Percentiles rank a stretch among this genome's conserved stretches.
Evolutionary conservation across 116 monocot genomes (phyloP).

Genomic region (Papilionanthe hybrid): DNA sequence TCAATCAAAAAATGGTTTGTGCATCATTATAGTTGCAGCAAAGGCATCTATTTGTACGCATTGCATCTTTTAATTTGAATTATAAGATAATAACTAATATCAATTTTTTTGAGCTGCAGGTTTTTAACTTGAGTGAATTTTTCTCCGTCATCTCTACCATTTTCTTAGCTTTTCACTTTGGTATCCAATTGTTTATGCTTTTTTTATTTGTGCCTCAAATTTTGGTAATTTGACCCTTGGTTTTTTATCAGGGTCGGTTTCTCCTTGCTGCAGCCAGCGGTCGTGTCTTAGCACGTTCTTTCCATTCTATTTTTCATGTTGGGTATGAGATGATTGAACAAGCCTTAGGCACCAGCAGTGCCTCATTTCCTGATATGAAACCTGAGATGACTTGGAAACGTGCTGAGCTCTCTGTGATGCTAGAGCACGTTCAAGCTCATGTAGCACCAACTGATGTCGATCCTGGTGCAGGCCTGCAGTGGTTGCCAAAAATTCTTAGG

Average conservation of each 20-base stretch:
- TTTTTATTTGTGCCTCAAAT: not conserved
- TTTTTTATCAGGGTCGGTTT: slow-evolving; percentile 85
- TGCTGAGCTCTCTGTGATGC: slow-evolving; percentile 78
- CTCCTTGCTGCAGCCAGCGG: slow-evolving; percentile 98
- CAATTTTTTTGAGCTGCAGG: not conserved
- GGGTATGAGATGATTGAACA: slow-evolving; percentile 92
- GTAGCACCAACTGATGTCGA: slow-evolving; percentile 99
- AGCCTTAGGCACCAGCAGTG: slow-evolving; percentile 54
- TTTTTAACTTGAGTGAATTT: not conserved
- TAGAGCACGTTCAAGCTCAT: slow-evolving; percentile 98
- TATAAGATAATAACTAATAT: not conserved
- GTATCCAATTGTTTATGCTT: not conserved
- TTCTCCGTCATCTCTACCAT: not conserved
- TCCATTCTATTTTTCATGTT: slow-evolving; percentile 96
- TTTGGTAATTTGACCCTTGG: not conserved
- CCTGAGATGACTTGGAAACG: slow-evolving; percentile 97
- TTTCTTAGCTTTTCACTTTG: not conserved
- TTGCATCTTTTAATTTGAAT: not conserved
- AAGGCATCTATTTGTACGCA: not conserved
- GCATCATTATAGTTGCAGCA: not conserved
- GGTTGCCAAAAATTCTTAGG: slow-evolving; percentile 84
- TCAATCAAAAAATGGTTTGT: not conserved
- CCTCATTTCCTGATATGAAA: slow-evolving; percentile 54
- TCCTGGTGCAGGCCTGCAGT: slow-evolving; percentile 99
- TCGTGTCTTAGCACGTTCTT: slow-evolving; percentile 88